phyloP scores from a whole-genome alignment of 2,329 filamentous ascomycete species.

The Fonsecaea nubica region DNA sequence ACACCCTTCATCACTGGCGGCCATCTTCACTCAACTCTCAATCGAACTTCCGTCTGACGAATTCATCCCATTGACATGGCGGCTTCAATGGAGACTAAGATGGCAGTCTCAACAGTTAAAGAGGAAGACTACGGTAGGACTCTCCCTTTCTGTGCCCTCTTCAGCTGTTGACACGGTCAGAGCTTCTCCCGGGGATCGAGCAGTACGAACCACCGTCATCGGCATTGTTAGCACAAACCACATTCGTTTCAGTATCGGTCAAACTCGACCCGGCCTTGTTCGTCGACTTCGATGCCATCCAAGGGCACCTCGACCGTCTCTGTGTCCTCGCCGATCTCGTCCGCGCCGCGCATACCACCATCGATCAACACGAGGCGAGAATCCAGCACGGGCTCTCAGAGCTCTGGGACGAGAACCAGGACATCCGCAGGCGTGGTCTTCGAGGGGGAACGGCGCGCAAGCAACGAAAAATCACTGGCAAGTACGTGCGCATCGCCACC shows the following conservation, averaged over 20 bases:
- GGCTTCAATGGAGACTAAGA: slow-evolving; percentile 6
- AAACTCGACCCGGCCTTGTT: slow-evolving; percentile 9
- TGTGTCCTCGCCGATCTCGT: slow-evolving; percentile 14
- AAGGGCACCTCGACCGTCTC: slow-evolving; percentile 7
- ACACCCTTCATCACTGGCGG: neutral
- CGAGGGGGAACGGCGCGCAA: slow-evolving; percentile 28
- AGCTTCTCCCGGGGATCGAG: neutral
- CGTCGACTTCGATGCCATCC: slow-evolving; percentile 3
- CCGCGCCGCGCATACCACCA: neutral
- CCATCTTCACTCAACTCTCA: neutral
- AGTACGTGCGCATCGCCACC: slow-evolving; percentile 14
- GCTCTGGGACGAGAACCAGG: slow-evolving; percentile 23
- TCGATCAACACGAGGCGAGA: slow-evolving; percentile 6
- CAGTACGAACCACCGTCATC: neutral
- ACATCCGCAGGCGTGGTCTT: slow-evolving; percentile 28
- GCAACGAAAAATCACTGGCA: slow-evolving; percentile 10
- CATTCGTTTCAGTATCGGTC: neutral
- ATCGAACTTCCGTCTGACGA: neutral
- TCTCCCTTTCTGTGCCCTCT: neutral
- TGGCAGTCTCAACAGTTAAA: neutral
- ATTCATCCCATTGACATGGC: neutral
- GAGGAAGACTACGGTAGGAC: slow-evolving; percentile 4
- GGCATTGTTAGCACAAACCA: neutral
- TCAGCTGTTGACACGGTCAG: neutral
- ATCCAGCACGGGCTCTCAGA: slow-evolving; percentile 7